Evolutionary conservation across 2,329 filamentous ascomycete species (phyloP).

Genomic region (Pseudopithomyces maydicus): DNA sequence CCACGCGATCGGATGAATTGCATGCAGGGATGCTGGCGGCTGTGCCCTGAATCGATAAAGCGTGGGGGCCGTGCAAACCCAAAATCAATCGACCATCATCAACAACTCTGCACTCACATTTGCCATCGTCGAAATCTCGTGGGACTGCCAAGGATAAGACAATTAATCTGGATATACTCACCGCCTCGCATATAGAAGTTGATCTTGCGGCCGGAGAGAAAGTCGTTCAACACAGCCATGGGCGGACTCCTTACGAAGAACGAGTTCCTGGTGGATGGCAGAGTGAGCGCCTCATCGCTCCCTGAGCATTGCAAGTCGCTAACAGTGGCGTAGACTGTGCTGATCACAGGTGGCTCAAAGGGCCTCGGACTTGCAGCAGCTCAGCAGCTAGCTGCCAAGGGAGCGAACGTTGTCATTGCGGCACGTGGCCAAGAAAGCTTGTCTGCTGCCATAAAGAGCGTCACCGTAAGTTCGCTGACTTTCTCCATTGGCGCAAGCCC

Average conservation of each 20-base stretch:
- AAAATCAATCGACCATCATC: not conserved
- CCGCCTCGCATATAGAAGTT: not conserved
- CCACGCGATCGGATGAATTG: not conserved
- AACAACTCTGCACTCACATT: not conserved
- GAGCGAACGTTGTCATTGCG: conserved; percentile 17
- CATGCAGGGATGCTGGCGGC: not conserved
- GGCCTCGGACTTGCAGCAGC: conserved; percentile 16
- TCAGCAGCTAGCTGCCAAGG: conserved; percentile 17
- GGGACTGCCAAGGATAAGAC: not conserved
- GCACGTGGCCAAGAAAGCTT: conserved; percentile 14
- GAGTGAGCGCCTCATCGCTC: conserved; percentile 4
- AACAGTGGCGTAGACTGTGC: conserved; percentile 11
- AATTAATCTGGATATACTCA: not conserved
- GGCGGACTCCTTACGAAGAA: conserved; percentile 5
- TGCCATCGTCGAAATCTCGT: not conserved
- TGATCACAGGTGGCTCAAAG: conserved; percentile 21
- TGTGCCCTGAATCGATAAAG: not conserved
- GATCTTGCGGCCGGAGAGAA: not conserved
- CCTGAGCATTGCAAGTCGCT: not conserved
- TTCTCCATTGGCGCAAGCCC: not conserved
- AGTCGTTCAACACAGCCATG: not conserved
- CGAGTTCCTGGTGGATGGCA: conserved; percentile 15
- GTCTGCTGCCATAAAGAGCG: conserved; percentile 9
- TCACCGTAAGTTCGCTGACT: conserved; percentile 6
- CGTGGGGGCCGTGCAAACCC: not conserved